phyloP scores from a whole-genome alignment of 345 rosid genomes.

The Brassica carinata region DNA sequence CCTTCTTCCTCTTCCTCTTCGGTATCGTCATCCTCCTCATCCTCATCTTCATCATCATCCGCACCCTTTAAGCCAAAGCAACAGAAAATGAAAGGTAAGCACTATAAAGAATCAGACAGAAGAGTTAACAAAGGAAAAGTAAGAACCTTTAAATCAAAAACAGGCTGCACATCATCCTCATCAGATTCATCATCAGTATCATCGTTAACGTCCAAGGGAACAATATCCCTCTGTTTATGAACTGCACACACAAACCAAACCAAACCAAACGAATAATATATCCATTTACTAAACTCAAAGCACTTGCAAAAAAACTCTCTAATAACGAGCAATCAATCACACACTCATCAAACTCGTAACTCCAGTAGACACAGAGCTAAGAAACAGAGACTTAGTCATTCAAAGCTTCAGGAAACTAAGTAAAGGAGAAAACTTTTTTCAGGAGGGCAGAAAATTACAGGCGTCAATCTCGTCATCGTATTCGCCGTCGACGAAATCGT shows the following conservation, averaged over 20 bases:
- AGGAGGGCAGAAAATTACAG: constrained; percentile 43
- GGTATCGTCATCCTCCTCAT: constrained; percentile 50
- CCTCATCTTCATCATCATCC: constrained; percentile 42
- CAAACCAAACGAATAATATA: neutral
- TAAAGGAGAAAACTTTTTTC: neutral
- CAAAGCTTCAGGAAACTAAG: neutral
- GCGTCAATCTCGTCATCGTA: constrained; percentile 75
- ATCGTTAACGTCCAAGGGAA: constrained; percentile 64
- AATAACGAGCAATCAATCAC: constrained; percentile 1
- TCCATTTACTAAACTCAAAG: neutral
- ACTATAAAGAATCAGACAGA: neutral
- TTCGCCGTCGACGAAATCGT: constrained; percentile 42
- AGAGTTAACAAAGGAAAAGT: neutral
- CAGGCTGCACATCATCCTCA: constrained; percentile 73
- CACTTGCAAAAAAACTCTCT: neutral
- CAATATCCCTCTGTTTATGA: constrained; percentile 83
- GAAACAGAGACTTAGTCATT: neutral
- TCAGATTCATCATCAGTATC: constrained; percentile 62
- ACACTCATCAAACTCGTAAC: neutral
- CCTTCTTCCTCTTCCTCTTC: constrained; percentile 42
- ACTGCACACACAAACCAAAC: constrained; percentile 43
- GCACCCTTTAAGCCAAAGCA: constrained; percentile 29
- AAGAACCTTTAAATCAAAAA: constrained; percentile 64
- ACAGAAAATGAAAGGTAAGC: neutral
- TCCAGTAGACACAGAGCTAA: neutral